phyloP scores from a whole-genome alignment of 306 rosid species.

The Vigna mungo region DNA sequence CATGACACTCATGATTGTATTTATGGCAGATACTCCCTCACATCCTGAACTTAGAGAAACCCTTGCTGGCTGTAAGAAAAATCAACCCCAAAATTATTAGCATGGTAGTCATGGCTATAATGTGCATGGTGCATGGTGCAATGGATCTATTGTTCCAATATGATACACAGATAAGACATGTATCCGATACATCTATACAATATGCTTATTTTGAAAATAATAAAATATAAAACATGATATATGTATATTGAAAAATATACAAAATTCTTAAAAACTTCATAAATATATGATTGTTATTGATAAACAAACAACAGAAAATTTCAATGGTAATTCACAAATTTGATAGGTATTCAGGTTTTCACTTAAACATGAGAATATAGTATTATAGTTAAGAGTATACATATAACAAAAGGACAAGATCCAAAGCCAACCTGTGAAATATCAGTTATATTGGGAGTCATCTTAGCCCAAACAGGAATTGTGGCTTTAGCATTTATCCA shows the following conservation, averaged over 20 bases:
- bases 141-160: constrained; percentile 27
- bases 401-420: constrained; percentile 3
- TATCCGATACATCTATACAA: no score
- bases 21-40: constrained; percentile 90
- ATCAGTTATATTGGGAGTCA: constrained; percentile 98
- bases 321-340: constrained; percentile 9
- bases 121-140: not conserved
- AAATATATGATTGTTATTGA: no score
- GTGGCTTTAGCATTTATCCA: constrained; percentile 97
- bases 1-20: constrained; percentile 98
- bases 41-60: constrained; percentile 85
- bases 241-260: no score
- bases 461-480: constrained; percentile 98
- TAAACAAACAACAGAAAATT: not conserved
- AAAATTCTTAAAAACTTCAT: no score
- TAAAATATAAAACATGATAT: no score
- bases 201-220: no score
- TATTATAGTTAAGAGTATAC: constrained; percentile 10
- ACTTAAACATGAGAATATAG: not conserved
- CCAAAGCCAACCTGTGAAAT: constrained; percentile 72
- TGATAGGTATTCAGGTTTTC: not conserved
- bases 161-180: no score
- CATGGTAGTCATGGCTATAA: constrained; percentile 12
- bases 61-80: constrained; percentile 76
- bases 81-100: constrained; percentile 36